A percentile compares a stretch with the other conserved stretches of the same genome.
phyloP scores from a whole-genome alignment of 208 protist genomes.

The Spongospora subterranea region DNA sequence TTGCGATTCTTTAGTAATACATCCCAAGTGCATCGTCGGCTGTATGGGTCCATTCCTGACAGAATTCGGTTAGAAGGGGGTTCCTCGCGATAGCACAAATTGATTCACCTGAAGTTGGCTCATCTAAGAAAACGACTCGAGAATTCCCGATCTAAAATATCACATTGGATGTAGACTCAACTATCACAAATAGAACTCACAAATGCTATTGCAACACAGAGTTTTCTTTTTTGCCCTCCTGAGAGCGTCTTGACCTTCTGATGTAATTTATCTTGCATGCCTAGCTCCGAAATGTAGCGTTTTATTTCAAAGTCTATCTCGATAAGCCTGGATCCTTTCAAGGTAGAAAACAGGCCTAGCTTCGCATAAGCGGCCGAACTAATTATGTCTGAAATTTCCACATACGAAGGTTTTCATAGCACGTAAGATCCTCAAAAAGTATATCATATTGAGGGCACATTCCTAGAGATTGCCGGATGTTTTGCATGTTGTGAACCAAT shows the following conservation, averaged over 20 bases:
- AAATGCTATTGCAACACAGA: conserved; percentile 39
- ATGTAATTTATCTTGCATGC: neutral
- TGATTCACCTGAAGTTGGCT: conserved; percentile 13
- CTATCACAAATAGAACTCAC: neutral
- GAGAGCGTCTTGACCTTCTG: neutral
- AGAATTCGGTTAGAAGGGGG: neutral
- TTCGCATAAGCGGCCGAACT: neutral
- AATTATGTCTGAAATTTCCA: neutral
- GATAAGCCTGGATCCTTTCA: neutral
- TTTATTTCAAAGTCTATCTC: neutral
- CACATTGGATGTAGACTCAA: neutral
- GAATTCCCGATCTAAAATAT: neutral
- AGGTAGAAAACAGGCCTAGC: neutral
- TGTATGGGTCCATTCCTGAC: conserved; percentile 11
- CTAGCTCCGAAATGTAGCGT: neutral
- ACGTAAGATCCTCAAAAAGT: conserved; percentile 6
- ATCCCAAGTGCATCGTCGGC: neutral
- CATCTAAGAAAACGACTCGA: conserved; percentile 24
- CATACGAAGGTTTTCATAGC: neutral
- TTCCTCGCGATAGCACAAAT: too few relatives aligned
- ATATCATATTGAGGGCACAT: conserved; percentile 40
- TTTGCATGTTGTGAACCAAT: neutral
- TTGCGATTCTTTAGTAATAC: neutral
- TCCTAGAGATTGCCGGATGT: conserved; percentile 1
- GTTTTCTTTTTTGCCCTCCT: conserved; percentile 29